phyloP scores from a whole-genome alignment of 192 early-diverging fungal genomes.

The Backusella liffmaniae region DNA sequence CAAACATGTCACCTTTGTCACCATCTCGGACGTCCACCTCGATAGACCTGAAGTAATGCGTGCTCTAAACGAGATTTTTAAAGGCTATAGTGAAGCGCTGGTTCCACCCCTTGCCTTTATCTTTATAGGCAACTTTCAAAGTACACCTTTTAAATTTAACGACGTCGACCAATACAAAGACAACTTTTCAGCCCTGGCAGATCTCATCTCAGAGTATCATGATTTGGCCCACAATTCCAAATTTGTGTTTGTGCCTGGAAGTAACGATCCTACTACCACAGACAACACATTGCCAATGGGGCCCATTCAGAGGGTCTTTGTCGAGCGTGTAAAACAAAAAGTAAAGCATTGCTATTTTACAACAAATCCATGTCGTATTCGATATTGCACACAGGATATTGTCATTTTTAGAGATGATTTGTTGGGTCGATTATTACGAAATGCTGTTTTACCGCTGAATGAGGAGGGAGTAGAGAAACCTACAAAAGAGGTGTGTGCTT shows the following conservation, averaged over 20 bases:
- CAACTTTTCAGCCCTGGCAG: constrained; percentile 54
- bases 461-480: constrained; percentile 13
- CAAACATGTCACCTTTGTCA: constrained; percentile 67
- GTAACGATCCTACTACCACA: constrained; percentile 84
- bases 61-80: constrained; percentile 71
- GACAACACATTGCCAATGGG: constrained; percentile 70
- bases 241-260: constrained; percentile 91
- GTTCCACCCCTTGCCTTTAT: constrained; percentile 79
- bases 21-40: constrained; percentile 85
- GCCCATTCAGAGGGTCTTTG: constrained; percentile 71
- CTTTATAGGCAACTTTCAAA: constrained; percentile 85
- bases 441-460: constrained; percentile 39
- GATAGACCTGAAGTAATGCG: constrained; percentile 80
- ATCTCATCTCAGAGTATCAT: constrained; percentile 66
- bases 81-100: constrained; percentile 63
- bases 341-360: constrained; percentile 61
- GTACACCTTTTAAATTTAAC: constrained; percentile 65
- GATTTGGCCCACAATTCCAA: constrained; percentile 53
- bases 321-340: constrained; percentile 54
- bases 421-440: constrained; percentile 70
- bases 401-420: constrained; percentile 88
- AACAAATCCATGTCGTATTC: constrained; percentile 88
- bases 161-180: constrained; percentile 66
- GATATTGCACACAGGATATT: constrained; percentile 90
- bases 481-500: constrained; percentile 23